Conservation (phyloP, 1,284 basidiomycete species). For the Fomitopsis pinicola region DNA sequence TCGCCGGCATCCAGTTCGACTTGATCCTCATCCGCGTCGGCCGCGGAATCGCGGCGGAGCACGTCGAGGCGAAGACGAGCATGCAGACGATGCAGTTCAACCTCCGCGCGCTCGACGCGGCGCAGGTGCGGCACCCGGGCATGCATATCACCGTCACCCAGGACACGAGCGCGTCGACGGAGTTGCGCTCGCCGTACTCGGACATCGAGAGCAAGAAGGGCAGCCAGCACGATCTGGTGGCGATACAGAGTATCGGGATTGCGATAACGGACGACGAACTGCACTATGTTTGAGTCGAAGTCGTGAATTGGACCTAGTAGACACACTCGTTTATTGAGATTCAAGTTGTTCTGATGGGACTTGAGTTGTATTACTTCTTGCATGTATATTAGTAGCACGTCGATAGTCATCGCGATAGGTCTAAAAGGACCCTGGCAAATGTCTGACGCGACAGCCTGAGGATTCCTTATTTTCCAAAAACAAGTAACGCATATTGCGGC, state of each 20-base stretch:
- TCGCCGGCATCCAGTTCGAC: conserved; percentile 34
- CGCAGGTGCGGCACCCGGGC: not conserved
- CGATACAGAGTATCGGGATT: not conserved
- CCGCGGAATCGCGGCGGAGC: not conserved
- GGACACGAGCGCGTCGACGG: not conserved
- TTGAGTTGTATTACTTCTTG: too few species aligned
- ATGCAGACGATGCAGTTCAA: conserved; percentile 2
- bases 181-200: not conserved
- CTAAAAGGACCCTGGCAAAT: too few species aligned
- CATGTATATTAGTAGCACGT: too few species aligned
- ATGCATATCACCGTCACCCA: not conserved
- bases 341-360: too few species aligned
- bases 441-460: too few species aligned
- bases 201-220: not conserved
- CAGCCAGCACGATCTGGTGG: not conserved
- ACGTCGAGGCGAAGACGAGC: not conserved
- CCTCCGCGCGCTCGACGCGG: not conserved
- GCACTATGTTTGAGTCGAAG: not conserved
- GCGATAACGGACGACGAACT: not conserved
- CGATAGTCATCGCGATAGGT: too few species aligned
- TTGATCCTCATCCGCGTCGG: conserved; percentile 28
- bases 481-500: too few species aligned
- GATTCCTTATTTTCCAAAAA: too few species aligned
- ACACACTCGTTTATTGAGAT: too few species aligned
- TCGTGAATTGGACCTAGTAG: too few species aligned